These are phyloP conservation scores for Umbellularia californica DNA, from an alignment of 164 flowering plant genomes.

Conservation along the genomic window DNA sequence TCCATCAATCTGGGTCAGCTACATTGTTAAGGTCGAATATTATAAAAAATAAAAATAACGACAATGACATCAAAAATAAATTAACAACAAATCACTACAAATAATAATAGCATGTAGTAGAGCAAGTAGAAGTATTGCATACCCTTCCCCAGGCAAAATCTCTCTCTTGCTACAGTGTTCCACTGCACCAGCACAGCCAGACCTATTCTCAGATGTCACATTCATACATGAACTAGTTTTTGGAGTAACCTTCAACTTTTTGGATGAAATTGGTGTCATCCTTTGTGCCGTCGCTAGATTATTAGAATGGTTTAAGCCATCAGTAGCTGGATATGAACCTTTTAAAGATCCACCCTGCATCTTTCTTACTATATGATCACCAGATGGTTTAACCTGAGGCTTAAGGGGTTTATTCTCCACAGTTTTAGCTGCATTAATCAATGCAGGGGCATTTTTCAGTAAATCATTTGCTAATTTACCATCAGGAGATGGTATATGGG, in stretches of 20 bases:
- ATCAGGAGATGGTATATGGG: constrained; percentile 27
- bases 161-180: constrained; percentile 25
- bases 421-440: constrained; percentile 19
- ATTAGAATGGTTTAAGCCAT: constrained; percentile 31
- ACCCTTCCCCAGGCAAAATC: constrained; percentile 37
- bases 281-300: constrained; percentile 35
- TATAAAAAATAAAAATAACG: not conserved
- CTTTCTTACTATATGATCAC: constrained; percentile 29
- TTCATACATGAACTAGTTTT: constrained; percentile 22
- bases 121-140: constrained; percentile 3
- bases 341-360: constrained; percentile 26
- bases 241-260: constrained; percentile 43
- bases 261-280: constrained; percentile 37
- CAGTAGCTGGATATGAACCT: constrained; percentile 25
- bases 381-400: constrained; percentile 31
- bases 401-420: constrained; percentile 34
- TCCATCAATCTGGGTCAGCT: too few relatives aligned
- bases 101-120: constrained; percentile 9
- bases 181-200: constrained; percentile 15
- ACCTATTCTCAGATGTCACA: constrained; percentile 4
- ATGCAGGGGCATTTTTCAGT: constrained; percentile 39
- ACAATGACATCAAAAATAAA: too few relatives aligned
- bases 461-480: constrained; percentile 24
- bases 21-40: too few relatives aligned
- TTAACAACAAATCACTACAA: too few relatives aligned